Conservation (phyloP, 805 yeast species). For the Lachancea fermentati region DNA sequence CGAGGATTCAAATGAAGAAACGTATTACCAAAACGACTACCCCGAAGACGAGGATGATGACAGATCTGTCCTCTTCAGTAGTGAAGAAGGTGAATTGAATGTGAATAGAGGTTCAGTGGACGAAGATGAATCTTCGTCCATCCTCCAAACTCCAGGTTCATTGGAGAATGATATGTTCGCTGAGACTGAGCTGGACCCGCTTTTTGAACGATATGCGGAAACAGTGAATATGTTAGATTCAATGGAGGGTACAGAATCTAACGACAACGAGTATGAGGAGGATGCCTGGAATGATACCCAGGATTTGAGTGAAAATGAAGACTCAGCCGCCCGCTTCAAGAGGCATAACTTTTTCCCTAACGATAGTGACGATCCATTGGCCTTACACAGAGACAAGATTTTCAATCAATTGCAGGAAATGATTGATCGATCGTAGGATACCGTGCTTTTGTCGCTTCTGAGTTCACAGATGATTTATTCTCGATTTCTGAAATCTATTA, state of each 20-base stretch:
- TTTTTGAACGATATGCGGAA: slow-evolving; percentile 21
- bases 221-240: slow-evolving; percentile 22
- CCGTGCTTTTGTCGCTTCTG: neutral
- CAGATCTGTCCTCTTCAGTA: slow-evolving; percentile 33
- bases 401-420: slow-evolving; percentile 51
- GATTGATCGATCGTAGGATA: slow-evolving; percentile 39
- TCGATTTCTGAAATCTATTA: too few relatives aligned
- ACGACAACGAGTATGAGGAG: slow-evolving; percentile 9
- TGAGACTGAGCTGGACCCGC: slow-evolving; percentile 7
- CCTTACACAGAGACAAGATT: slow-evolving; percentile 57
- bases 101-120: slow-evolving; percentile 32
- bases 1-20: slow-evolving; percentile 88
- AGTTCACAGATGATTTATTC: too few relatives aligned
- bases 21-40: slow-evolving; percentile 85
- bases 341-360: slow-evolving; percentile 51
- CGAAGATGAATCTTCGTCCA: slow-evolving; percentile 12
- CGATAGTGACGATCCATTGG: slow-evolving; percentile 56
- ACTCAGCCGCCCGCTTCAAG: slow-evolving; percentile 10
- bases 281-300: neutral
- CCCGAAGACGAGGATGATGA: slow-evolving; percentile 89
- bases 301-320: slow-evolving; percentile 11
- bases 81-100: slow-evolving; percentile 25
- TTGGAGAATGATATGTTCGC: slow-evolving; percentile 9
- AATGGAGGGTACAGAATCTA: slow-evolving; percentile 21
- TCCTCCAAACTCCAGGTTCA: neutral